Conservation (phyloP, 257 asterid species). For the Striga asiatica region DNA sequence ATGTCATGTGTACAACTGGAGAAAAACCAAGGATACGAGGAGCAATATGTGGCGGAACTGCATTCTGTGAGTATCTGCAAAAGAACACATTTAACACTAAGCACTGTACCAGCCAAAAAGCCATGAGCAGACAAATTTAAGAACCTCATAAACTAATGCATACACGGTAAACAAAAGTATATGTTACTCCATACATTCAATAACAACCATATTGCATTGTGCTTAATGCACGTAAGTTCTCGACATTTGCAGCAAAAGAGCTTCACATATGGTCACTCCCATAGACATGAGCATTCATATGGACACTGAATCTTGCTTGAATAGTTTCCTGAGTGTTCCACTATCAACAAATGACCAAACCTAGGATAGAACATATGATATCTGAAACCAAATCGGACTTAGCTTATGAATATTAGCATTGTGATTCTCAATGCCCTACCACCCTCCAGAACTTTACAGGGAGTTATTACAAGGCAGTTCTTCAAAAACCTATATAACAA, state of each 20-base stretch:
- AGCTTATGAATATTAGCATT: background rate
- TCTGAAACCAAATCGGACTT: too few species aligned
- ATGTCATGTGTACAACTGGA: background rate
- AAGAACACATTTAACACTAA: slow-evolving; percentile 5
- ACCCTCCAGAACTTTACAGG: background rate
- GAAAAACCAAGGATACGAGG: slow-evolving; percentile 68
- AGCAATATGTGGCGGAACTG: slow-evolving; percentile 80
- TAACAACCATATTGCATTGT: slow-evolving; percentile 5
- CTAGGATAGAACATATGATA: background rate
- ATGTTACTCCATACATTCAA: too few species aligned
- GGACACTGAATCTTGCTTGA: background rate
- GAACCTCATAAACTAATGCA: slow-evolving; percentile 4
- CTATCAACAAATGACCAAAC: background rate
- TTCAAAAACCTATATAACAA: background rate
- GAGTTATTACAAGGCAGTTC: background rate
- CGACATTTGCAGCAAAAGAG: background rate
- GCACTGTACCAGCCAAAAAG: slow-evolving; percentile 7
- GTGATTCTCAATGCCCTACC: background rate
- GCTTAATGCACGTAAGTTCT: background rate
- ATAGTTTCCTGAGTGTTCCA: background rate
- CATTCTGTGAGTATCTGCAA: slow-evolving; percentile 71
- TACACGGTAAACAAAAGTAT: background rate
- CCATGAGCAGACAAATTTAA: slow-evolving; percentile 1
- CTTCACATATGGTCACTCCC: background rate
- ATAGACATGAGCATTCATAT: background rate